Evolutionary conservation across 2,329 filamentous ascomycete species (phyloP).

Genomic region (Penicillium sp.): DNA sequence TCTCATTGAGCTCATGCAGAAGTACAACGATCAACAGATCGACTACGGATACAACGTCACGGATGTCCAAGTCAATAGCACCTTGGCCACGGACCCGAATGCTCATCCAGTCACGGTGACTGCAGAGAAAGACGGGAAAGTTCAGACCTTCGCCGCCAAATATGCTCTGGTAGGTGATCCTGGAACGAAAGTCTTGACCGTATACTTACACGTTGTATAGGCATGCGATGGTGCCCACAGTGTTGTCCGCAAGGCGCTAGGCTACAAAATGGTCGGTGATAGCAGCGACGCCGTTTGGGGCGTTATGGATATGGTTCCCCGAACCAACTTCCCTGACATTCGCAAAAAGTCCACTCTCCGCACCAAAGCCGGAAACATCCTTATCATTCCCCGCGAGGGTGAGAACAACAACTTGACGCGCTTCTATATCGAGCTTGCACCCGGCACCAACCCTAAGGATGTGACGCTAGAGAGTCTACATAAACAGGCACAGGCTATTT

Average conservation of each 20-base stretch:
- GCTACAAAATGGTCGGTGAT: slow-evolving; percentile 59
- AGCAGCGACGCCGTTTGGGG: slow-evolving; percentile 59
- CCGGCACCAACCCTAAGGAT: slow-evolving; percentile 49
- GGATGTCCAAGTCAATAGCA: slow-evolving; percentile 51
- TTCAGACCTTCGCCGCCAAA: slow-evolving; percentile 47
- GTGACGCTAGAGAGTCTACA: slow-evolving; percentile 57
- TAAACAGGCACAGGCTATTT: slow-evolving; percentile 51
- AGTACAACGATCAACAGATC: slow-evolving; percentile 45
- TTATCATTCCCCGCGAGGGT: slow-evolving; percentile 56
- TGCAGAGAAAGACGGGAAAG: slow-evolving; percentile 41
- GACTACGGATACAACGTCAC: slow-evolving; percentile 57
- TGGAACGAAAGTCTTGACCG: not conserved
- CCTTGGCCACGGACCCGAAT: slow-evolving; percentile 32
- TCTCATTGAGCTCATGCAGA: slow-evolving; percentile 52
- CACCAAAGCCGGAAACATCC: slow-evolving; percentile 45
- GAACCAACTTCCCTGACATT: slow-evolving; percentile 52
- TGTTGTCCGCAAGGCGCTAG: slow-evolving; percentile 39
- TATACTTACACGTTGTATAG: slow-evolving; percentile 17
- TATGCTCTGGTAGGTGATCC: slow-evolving; percentile 50
- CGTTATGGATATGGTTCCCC: slow-evolving; percentile 53
- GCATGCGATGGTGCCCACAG: slow-evolving; percentile 51
- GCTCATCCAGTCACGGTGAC: slow-evolving; percentile 48
- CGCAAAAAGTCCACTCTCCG: slow-evolving; percentile 51
- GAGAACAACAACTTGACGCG: slow-evolving; percentile 56
- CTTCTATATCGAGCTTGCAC: slow-evolving; percentile 61